A percentile compares a stretch with the other conserved stretches of the same genome.
Evolutionary conservation across 306 rosid species (phyloP).

Genomic region (Geum urbanum): DNA sequence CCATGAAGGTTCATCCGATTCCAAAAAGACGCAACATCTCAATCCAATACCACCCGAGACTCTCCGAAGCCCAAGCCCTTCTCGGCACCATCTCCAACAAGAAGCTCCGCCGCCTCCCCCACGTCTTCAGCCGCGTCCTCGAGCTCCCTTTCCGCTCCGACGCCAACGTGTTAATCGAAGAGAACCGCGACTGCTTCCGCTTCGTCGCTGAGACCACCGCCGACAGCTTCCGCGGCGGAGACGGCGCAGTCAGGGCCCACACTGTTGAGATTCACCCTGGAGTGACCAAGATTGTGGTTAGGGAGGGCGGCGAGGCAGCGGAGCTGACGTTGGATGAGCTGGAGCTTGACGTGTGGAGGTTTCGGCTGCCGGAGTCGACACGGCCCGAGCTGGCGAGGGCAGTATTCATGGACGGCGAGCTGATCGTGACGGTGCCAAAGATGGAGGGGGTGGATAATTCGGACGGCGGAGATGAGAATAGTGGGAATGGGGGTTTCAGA

Average conservation of each 20-base stretch:
- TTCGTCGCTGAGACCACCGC: conserved; percentile 59
- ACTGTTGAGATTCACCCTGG: conserved; percentile 91
- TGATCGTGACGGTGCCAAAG: conserved; percentile 90
- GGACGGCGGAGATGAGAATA: conserved; percentile 28
- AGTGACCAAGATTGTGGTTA: conserved; percentile 80
- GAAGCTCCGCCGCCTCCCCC: conserved; percentile 88
- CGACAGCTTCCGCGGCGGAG: conserved; percentile 38
- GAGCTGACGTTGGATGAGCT: conserved; percentile 68
- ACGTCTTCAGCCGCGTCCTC: conserved; percentile 81
- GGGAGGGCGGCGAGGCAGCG: conserved; percentile 51
- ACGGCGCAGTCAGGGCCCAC: conserved; percentile 55
- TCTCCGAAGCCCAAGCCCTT: conserved; percentile 51
- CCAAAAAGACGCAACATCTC: conserved; percentile 88
- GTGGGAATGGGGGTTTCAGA: conserved; percentile 39
- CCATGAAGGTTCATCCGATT: conserved; percentile 90
- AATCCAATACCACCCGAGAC: conserved; percentile 47
- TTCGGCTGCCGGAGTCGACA: conserved; percentile 85
- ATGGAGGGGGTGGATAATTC: conserved; percentile 35
- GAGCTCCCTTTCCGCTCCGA: conserved; percentile 95
- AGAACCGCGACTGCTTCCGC: conserved; percentile 74
- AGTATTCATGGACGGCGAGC: conserved; percentile 74
- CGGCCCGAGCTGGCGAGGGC: conserved; percentile 91
- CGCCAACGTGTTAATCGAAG: conserved; percentile 76
- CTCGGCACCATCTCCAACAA: conserved; percentile 53
- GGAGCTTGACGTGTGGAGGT: conserved; percentile 94